Evolutionary conservation across 2,329 filamentous ascomycete species (phyloP).

Genomic region (Trichothecium sympodiale): DNA sequence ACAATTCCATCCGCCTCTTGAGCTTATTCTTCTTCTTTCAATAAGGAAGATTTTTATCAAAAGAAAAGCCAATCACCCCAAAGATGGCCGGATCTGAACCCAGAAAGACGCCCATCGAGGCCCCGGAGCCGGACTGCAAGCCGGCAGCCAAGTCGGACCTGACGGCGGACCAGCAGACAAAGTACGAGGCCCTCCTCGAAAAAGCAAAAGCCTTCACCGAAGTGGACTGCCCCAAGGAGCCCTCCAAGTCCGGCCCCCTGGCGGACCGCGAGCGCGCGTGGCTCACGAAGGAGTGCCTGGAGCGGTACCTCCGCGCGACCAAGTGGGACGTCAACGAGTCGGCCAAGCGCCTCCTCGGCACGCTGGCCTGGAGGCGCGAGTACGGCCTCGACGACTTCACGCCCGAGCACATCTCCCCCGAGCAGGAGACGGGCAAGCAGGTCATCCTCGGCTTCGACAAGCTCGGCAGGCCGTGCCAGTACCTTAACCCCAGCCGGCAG

Average conservation of each 20-base stretch:
- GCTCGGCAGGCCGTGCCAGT: constrained; percentile 75
- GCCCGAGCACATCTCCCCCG: constrained; percentile 77
- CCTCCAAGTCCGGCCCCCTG: constrained; percentile 52
- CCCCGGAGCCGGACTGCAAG: constrained; percentile 44
- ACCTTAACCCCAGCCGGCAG: constrained; percentile 80
- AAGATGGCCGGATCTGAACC: constrained; percentile 5
- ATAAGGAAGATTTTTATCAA: too few species aligned
- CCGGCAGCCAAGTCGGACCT: constrained; percentile 48
- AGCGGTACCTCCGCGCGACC: constrained; percentile 85
- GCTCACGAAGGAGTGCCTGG: constrained; percentile 82
- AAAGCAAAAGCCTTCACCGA: constrained; percentile 61
- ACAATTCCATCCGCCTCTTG: too few species aligned
- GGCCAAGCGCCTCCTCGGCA: constrained; percentile 67
- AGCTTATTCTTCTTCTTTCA: too few species aligned
- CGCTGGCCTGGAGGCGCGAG: constrained; percentile 79
- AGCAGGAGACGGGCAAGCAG: constrained; percentile 97
- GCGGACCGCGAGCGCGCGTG: constrained; percentile 76
- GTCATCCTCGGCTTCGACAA: constrained; percentile 81
- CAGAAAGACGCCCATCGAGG: constrained; percentile 44
- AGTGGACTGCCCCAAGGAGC: constrained; percentile 42
- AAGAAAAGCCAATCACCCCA: too few species aligned
- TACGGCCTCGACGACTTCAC: constrained; percentile 75
- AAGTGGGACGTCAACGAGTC: constrained; percentile 78
- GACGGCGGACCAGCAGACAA: constrained; percentile 65
- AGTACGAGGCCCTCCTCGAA: constrained; percentile 69